phyloP scores from a whole-genome alignment of 352 stramenopile genomes.

The Phytophthora citricola region DNA sequence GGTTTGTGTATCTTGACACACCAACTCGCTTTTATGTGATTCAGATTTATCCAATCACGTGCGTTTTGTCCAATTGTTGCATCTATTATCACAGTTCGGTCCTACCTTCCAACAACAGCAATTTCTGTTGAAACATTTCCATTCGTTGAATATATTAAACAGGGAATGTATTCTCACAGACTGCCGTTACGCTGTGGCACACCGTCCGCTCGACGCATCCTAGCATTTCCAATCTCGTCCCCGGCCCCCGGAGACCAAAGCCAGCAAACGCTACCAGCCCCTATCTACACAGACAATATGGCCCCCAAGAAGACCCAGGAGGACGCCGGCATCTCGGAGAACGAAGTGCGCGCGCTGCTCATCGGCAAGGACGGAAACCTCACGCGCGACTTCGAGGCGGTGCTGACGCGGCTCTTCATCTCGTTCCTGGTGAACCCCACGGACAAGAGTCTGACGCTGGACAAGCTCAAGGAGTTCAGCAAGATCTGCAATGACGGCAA shows the following conservation, averaged over 20 bases:
- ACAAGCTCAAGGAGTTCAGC: conserved; percentile 90
- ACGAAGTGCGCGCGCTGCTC: conserved; percentile 82
- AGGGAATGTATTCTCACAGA: conserved; percentile 23
- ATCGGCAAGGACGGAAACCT: conserved; percentile 85
- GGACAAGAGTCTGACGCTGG: conserved; percentile 81
- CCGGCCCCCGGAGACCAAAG: conserved; percentile 3
- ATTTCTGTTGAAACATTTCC: too few species aligned
- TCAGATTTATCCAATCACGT: conserved; percentile 14
- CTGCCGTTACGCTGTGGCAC: conserved; percentile 13
- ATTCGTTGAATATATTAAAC: conserved; percentile 8
- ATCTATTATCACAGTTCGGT: conserved; percentile 23
- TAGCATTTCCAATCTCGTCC: conserved; percentile 46
- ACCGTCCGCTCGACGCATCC: conserved; percentile 24
- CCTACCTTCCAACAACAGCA: conserved; percentile 4
- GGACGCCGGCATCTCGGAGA: conserved; percentile 74
- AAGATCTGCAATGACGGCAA: conserved; percentile 91
- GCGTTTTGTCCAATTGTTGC: conserved; percentile 12
- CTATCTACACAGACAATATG: conserved; percentile 39
- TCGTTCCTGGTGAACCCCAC: conserved; percentile 83
- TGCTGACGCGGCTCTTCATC: conserved; percentile 87
- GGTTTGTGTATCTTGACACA: conserved; percentile 18
- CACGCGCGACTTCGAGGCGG: conserved; percentile 85
- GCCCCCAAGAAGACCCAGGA: conserved; percentile 64
- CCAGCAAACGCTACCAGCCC: conserved; percentile 4
- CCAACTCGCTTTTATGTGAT: conserved; percentile 4